Evolutionary conservation across 2,329 filamentous ascomycete genomes (phyloP).

Genomic region (Diaporthe humulicola): DNA sequence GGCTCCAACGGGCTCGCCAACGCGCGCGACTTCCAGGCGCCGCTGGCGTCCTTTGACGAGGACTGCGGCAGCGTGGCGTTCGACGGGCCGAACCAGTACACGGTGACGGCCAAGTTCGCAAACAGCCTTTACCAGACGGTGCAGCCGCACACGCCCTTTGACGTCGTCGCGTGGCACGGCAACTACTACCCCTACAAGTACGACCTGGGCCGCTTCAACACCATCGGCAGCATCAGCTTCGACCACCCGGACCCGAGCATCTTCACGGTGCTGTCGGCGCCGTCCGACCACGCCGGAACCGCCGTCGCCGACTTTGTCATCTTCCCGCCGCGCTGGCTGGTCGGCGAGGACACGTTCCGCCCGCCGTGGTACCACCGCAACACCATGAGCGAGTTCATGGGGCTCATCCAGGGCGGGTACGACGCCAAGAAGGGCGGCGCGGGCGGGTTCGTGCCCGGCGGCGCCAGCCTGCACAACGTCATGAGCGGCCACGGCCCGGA

Average conservation of each 20-base stretch:
- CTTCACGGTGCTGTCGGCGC: constrained; percentile 78
- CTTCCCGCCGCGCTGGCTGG: constrained; percentile 80
- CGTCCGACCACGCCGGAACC: constrained; percentile 70
- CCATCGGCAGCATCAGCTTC: constrained; percentile 78
- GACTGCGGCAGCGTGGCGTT: constrained; percentile 58
- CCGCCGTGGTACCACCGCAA: constrained; percentile 81
- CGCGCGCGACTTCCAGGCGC: constrained; percentile 80
- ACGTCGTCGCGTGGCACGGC: constrained; percentile 85
- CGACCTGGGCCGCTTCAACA: constrained; percentile 82
- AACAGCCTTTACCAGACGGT: constrained; percentile 74
- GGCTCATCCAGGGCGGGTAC: constrained; percentile 69
- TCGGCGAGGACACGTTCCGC: constrained; percentile 77
- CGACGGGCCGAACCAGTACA: constrained; percentile 55
- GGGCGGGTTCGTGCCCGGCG: constrained; percentile 70
- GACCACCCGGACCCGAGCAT: constrained; percentile 86
- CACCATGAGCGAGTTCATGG: constrained; percentile 77
- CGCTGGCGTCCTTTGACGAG: constrained; percentile 77
- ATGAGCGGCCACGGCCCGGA: constrained; percentile 79
- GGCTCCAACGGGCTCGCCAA: constrained; percentile 83
- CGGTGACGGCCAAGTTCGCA: constrained; percentile 75
- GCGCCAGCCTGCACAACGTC: constrained; percentile 76
- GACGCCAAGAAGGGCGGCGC: constrained; percentile 70
- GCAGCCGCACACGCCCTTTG: constrained; percentile 81
- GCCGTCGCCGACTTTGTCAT: constrained; percentile 80
- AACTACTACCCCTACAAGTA: constrained; percentile 88